phyloP scores from a whole-genome alignment of 805 yeast genomes.

The Nakazawaea ambrosiae region DNA sequence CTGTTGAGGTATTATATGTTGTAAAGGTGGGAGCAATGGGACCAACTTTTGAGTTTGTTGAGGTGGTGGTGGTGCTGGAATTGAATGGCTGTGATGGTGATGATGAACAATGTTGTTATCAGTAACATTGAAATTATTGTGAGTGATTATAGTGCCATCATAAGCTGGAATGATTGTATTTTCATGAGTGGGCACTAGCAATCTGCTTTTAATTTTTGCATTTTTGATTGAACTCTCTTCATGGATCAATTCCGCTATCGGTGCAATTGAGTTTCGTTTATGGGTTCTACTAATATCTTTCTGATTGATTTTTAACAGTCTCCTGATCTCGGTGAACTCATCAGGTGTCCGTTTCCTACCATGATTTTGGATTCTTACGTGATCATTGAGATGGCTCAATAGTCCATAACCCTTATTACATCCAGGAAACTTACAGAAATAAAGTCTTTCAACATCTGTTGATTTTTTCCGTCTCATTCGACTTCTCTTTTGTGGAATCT shows the following conservation, averaged over 20 bases:
- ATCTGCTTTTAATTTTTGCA: too few relatives aligned
- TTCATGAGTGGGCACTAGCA: too few relatives aligned
- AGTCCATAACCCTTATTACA: conserved; percentile 54
- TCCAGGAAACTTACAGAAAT: conserved; percentile 37
- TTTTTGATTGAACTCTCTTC: background rate
- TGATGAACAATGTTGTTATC: too few relatives aligned
- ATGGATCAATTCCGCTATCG: background rate
- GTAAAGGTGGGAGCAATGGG: background rate
- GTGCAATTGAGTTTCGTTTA: background rate
- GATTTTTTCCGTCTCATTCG: conserved; percentile 39
- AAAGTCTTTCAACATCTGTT: conserved; percentile 47
- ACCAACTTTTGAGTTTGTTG: too few relatives aligned
- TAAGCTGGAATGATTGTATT: too few relatives aligned
- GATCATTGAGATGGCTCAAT: conserved; percentile 51
- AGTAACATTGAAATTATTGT: too few relatives aligned
- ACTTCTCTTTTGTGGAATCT: too few relatives aligned
- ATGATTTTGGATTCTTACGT: conserved; percentile 44
- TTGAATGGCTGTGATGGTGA: too few relatives aligned
- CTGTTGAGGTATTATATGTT: background rate
- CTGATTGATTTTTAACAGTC: conserved; percentile 26
- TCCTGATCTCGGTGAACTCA: conserved; percentile 39
- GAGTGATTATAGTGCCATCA: too few relatives aligned
- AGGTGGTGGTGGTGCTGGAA: too few relatives aligned
- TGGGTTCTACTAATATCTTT: background rate
- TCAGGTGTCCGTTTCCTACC: conserved; percentile 47